phyloP scores from a whole-genome alignment of 2,329 filamentous ascomycete species.

The Botrytis sinoallii region DNA sequence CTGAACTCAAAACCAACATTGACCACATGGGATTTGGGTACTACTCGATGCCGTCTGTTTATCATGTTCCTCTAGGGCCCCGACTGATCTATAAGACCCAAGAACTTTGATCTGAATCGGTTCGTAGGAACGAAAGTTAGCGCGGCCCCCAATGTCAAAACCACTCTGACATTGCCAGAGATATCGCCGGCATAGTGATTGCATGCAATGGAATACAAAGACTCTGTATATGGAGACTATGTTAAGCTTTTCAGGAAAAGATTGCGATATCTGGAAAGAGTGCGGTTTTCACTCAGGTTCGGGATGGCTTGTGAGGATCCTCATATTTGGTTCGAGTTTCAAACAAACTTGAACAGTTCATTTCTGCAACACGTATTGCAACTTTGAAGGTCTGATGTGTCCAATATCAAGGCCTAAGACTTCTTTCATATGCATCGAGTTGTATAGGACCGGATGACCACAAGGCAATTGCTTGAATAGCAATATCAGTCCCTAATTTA shows the following conservation, averaged over 20 bases:
- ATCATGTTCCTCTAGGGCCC: neutral
- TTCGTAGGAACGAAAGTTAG: neutral
- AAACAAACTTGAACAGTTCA: neutral
- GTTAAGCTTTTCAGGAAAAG: neutral
- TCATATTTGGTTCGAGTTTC: neutral
- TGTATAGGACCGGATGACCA: slow-evolving; percentile 75
- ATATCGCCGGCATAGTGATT: neutral
- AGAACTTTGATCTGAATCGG: too few relatives aligned
- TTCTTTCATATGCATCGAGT: slow-evolving; percentile 65
- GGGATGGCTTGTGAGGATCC: neutral
- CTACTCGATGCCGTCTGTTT: neutral
- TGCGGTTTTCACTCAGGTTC: neutral
- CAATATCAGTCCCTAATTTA: slow-evolving; percentile 35
- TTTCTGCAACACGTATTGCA: neutral
- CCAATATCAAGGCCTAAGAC: slow-evolving; percentile 22
- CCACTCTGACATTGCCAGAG: neutral
- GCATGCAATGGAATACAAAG: neutral
- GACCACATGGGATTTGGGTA: neutral
- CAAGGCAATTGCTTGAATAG: slow-evolving; percentile 71
- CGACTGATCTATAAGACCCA: neutral
- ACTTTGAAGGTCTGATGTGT: neutral
- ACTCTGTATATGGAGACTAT: neutral
- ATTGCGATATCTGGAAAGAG: neutral
- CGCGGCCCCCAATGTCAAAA: neutral
- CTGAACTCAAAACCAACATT: neutral